These are phyloP conservation scores for Penicillium crustosum DNA, from an alignment of 2,329 filamentous ascomycete species.

Conservation along the genomic window DNA sequence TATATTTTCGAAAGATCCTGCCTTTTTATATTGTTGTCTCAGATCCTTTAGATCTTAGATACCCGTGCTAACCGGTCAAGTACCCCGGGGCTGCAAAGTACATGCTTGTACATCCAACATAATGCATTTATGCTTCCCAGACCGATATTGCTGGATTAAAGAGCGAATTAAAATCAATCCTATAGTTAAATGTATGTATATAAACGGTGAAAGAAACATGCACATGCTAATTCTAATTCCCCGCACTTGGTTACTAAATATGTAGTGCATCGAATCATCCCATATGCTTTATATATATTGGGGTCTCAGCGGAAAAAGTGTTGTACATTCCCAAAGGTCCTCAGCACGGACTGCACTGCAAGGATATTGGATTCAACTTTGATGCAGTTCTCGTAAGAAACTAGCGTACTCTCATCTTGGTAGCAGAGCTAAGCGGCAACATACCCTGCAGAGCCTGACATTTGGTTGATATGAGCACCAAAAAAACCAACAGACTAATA, in stretches of 20 bases:
- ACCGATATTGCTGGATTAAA: background rate
- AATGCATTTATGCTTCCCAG: background rate
- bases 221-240: background rate
- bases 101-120: background rate
- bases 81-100: background rate
- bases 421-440: background rate
- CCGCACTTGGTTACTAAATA: background rate
- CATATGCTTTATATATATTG: background rate
- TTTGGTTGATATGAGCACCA: background rate
- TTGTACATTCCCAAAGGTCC: background rate
- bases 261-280: background rate
- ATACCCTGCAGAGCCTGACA: background rate
- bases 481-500: background rate
- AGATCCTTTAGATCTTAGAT: background rate
- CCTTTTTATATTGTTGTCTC: slow-evolving; percentile 1
- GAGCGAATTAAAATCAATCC: background rate
- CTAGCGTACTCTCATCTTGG: background rate
- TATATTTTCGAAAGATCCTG: background rate
- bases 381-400: background rate
- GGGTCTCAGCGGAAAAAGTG: background rate
- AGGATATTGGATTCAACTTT: background rate
- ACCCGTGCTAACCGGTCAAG: background rate
- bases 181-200: background rate
- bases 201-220: background rate
- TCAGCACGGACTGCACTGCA: background rate